These are phyloP conservation scores for Coix lacrymajobi DNA, from an alignment of 176 grass and related monocot species.

Conservation along the genomic window DNA sequence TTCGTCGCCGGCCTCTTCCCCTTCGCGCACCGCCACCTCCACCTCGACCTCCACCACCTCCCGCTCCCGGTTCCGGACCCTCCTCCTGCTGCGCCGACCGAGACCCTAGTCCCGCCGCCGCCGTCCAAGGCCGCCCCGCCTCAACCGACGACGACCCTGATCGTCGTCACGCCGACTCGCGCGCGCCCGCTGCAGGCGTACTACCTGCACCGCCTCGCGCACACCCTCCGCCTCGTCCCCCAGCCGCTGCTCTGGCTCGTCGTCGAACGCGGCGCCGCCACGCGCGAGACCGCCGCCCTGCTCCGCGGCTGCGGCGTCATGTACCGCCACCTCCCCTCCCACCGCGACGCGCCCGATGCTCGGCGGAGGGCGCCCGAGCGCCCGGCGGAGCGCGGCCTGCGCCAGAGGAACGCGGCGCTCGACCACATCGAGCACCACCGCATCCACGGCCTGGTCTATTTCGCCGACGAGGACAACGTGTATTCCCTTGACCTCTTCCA, in stretches of 20 bases:
- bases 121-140: background rate
- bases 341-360: background rate
- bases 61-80: background rate
- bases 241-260: slow-evolving; percentile 71
- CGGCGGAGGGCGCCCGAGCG: background rate
- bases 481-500: slow-evolving; percentile 72
- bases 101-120: background rate
- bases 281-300: slow-evolving; percentile 45
- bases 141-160: background rate
- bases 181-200: slow-evolving; percentile 58
- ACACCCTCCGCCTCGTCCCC: slow-evolving; percentile 52
- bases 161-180: slow-evolving; percentile 61
- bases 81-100: background rate
- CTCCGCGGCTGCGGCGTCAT: slow-evolving; percentile 59
- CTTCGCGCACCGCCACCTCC: slow-evolving; percentile 50
- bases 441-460: slow-evolving; percentile 67
- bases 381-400: slow-evolving; percentile 29
- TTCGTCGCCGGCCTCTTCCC: slow-evolving; percentile 57
- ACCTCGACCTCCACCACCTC: slow-evolving; percentile 27
- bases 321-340: slow-evolving; percentile 52
- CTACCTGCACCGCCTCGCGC: slow-evolving; percentile 61
- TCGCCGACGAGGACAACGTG: slow-evolving; percentile 68
- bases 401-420: slow-evolving; percentile 60
- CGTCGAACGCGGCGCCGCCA: slow-evolving; percentile 47
- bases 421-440: slow-evolving; percentile 63